Evolutionary conservation across 352 stramenopile species (phyloP), one percentile per base, ranked within the genome.

Genomic region (Globisporangium apiculatum): DNA sequence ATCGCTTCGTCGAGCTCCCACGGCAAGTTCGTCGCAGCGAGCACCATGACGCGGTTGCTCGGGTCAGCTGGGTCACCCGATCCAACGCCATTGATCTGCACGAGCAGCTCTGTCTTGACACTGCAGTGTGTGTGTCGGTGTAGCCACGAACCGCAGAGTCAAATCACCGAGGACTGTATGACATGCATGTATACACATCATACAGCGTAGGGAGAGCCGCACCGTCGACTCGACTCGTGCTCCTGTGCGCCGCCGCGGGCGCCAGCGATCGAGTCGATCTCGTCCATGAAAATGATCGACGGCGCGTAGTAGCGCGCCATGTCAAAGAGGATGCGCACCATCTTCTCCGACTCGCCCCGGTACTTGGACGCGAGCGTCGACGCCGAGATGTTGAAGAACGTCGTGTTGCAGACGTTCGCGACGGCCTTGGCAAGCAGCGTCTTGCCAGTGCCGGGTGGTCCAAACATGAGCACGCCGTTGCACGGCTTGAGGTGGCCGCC

Each of bases 201-300:
- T 31, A 31, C 3, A 31, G 24, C 24, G 24, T 31, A 17, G 12
- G 53, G 8, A 18, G 2, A 2, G 6, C 15, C 63, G 5, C 51
- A 90, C 81, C 84, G 74, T 60, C 85, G 76, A 67, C 83, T 93
- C 7, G 85, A 83, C 68, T 94, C 85, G 63, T 94, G 85, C 52
- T 94, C 85, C 41, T 87, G 83, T n/a, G 75, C 79, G 40, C 73
- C 75, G 15, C 85, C 84, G 59, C 84, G 72, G 10, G 78, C 73
- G 0, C 76, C 85, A 3, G 83, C 85, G 45, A 98, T 95, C 1
- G 96, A 91, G 62, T 99, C 97, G 54, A 99, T 98, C 68, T 99
- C 96, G 64, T 99, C 97, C 75, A 99, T 96, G 67, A 99, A 99
- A 49, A 99, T 98, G 55, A 97, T 99, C 10, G 87, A 96, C 6